These are phyloP conservation scores for Panicum virgatum DNA, from an alignment of 202 grass and related monocot genomes.

Conservation along the genomic window DNA sequence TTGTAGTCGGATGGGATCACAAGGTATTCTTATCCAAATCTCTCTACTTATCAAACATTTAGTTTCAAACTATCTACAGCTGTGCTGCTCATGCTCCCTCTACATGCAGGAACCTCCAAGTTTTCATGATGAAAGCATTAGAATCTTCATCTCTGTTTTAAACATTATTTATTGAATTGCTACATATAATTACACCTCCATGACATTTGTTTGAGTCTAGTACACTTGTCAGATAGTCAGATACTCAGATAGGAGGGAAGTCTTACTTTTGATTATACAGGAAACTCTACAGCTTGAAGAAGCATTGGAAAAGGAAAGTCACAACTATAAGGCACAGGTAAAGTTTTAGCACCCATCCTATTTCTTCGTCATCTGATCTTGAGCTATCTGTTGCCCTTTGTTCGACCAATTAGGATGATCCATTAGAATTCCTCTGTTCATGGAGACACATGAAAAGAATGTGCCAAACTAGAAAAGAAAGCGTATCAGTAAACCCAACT, in stretches of 20 bases:
- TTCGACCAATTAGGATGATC: background rate
- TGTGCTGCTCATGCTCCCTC: background rate
- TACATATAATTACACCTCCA: background rate
- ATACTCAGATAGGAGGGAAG: background rate
- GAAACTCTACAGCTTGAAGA: slow-evolving; percentile 58
- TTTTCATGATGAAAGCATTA: background rate
- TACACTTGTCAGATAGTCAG: background rate
- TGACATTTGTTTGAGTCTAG: background rate
- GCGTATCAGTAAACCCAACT: background rate
- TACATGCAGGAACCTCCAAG: background rate
- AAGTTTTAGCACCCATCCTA: background rate
- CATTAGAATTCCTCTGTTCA: background rate
- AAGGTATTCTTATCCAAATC: slow-evolving; percentile 13
- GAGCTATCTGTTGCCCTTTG: background rate
- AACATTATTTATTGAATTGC: background rate
- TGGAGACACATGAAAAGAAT: background rate
- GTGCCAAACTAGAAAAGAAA: background rate
- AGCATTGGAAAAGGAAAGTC: slow-evolving; percentile 48
- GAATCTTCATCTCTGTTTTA: background rate
- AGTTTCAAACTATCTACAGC: background rate
- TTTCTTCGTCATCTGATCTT: background rate
- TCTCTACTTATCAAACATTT: background rate
- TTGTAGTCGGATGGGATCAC: slow-evolving; percentile 65
- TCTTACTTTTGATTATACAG: slow-evolving; percentile 44
- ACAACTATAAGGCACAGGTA: slow-evolving; percentile 40